These are phyloP conservation scores for Mortierella antarctica DNA, from an alignment of 192 early-diverging fungal species.

Conservation along the genomic window DNA sequence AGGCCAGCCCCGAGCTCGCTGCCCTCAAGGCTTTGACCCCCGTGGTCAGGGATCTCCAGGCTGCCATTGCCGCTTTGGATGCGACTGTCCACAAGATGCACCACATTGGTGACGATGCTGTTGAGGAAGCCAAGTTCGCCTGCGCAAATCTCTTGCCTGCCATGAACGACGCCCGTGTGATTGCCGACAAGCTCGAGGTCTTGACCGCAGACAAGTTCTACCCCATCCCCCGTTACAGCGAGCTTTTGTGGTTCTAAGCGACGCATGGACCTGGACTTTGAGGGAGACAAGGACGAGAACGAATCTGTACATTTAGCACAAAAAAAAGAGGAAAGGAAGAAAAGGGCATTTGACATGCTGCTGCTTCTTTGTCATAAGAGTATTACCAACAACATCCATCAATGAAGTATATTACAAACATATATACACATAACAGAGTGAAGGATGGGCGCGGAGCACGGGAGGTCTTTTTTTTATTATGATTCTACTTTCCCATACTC, in stretches of 20 bases:
- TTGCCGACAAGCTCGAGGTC: slow-evolving; percentile 85
- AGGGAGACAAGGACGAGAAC: background rate
- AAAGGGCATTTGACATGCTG: background rate
- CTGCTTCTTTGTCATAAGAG: slow-evolving; percentile 1
- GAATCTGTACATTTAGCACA: slow-evolving; percentile 3
- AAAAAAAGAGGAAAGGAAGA: slow-evolving; percentile 7
- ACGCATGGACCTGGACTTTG: background rate
- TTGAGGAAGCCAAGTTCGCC: slow-evolving; percentile 73
- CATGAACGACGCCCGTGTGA: slow-evolving; percentile 78
- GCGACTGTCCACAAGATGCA: slow-evolving; percentile 67
- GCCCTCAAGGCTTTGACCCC: slow-evolving; percentile 75
- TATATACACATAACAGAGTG: too few species aligned
- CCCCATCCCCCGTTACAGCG: slow-evolving; percentile 97
- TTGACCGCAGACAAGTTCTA: slow-evolving; percentile 92
- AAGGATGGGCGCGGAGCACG: background rate
- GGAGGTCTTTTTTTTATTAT: background rate
- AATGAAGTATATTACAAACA: background rate
- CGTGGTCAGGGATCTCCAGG: slow-evolving; percentile 69
- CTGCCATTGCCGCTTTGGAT: slow-evolving; percentile 65
- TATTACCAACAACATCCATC: slow-evolving; percentile 5
- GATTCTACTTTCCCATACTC: background rate
- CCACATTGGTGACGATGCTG: slow-evolving; percentile 61
- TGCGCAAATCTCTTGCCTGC: slow-evolving; percentile 67
- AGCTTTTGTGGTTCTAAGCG: slow-evolving; percentile 75
- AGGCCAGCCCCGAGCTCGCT: slow-evolving; percentile 72